A percentile compares a stretch with the other conserved stretches of the same genome.
Evolutionary conservation across 2,329 filamentous ascomycete species (phyloP).

Genomic region (Fonsecaea pedrosoi): DNA sequence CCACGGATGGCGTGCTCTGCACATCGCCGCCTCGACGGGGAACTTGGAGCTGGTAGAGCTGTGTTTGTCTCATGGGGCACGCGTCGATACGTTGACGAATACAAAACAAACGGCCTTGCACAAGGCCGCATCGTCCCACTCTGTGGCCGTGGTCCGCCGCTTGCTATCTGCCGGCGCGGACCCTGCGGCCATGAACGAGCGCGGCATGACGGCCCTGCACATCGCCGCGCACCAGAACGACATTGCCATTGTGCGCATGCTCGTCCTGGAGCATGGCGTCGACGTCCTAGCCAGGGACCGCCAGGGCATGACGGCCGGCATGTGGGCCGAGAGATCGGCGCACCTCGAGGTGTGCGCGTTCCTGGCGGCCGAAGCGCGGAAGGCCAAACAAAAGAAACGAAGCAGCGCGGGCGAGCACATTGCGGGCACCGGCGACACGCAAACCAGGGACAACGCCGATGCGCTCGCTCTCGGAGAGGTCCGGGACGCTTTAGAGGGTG

Average conservation of each 20-base stretch:
- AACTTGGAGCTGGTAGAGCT: constrained; percentile 34
- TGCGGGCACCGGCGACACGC: background rate
- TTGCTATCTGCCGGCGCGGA: constrained; percentile 51
- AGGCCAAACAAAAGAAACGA: constrained; percentile 18
- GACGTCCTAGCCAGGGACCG: constrained; percentile 43
- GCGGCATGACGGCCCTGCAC: constrained; percentile 51
- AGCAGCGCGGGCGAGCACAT: background rate
- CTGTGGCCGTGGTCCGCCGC: constrained; percentile 35
- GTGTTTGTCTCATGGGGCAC: constrained; percentile 32
- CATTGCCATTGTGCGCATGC: constrained; percentile 45
- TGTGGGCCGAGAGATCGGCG: constrained; percentile 37
- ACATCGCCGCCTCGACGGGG: constrained; percentile 39
- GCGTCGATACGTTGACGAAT: constrained; percentile 28
- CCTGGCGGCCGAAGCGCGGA: constrained; percentile 30
- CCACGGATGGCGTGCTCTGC: constrained; percentile 37
- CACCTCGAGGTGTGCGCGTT: constrained; percentile 34
- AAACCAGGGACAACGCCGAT: background rate
- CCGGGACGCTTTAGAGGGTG: background rate
- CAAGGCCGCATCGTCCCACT: constrained; percentile 36
- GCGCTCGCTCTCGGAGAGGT: background rate
- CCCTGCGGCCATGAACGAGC: constrained; percentile 42
- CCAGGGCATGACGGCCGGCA: constrained; percentile 28
- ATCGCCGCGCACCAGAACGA: constrained; percentile 50
- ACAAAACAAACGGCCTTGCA: constrained; percentile 37
- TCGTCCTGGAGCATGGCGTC: constrained; percentile 46